A percentile compares a stretch with the other conserved stretches of the same genome.
Conservation (phyloP, 2,329 filamentous ascomycete genomes). For the Exophiala dermatitidis region DNA sequence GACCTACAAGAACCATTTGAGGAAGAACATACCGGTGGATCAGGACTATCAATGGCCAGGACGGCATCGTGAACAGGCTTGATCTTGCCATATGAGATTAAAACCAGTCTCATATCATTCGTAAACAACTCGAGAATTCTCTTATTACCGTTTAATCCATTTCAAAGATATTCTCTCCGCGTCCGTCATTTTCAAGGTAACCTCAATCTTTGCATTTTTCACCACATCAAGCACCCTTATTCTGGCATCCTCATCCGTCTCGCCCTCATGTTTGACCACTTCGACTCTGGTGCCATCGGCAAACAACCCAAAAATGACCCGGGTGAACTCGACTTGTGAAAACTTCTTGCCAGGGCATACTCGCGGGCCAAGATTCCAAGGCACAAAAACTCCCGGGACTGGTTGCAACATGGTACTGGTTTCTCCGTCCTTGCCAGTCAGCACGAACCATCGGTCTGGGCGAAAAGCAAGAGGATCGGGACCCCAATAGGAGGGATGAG, state of each 20-base stretch:
- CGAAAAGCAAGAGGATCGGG: slow-evolving; percentile 27
- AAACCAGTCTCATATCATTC: no score
- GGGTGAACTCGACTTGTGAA: slow-evolving; percentile 34
- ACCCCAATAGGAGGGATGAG: slow-evolving; percentile 29
- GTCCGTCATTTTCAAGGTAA: slow-evolving; percentile 16
- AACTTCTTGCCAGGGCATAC: slow-evolving; percentile 34
- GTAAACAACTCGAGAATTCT: no score
- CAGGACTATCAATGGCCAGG: slow-evolving; percentile 19
- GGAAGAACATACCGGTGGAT: slow-evolving; percentile 29
- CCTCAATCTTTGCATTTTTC: slow-evolving; percentile 10
- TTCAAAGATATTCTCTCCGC: slow-evolving; percentile 9
- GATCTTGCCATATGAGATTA: no score
- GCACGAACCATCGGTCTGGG: slow-evolving; percentile 38
- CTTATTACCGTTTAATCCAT: slow-evolving; percentile 6
- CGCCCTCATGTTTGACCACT: slow-evolving; percentile 9
- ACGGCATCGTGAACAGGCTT: slow-evolving; percentile 7
- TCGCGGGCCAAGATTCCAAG: slow-evolving; percentile 31
- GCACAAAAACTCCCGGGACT: slow-evolving; percentile 24
- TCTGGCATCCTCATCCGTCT: slow-evolving; percentile 10
- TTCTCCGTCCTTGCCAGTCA: slow-evolving; percentile 37
- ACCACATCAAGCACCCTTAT: slow-evolving; percentile 7
- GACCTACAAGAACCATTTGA: slow-evolving; percentile 24
- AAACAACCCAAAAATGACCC: slow-evolving; percentile 28
- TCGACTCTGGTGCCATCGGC: slow-evolving; percentile 12
- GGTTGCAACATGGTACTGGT: slow-evolving; percentile 38